These are phyloP conservation scores for Lentinula novae-zelandiae DNA, from an alignment of 1,284 basidiomycete genomes.

Conservation along the genomic window DNA sequence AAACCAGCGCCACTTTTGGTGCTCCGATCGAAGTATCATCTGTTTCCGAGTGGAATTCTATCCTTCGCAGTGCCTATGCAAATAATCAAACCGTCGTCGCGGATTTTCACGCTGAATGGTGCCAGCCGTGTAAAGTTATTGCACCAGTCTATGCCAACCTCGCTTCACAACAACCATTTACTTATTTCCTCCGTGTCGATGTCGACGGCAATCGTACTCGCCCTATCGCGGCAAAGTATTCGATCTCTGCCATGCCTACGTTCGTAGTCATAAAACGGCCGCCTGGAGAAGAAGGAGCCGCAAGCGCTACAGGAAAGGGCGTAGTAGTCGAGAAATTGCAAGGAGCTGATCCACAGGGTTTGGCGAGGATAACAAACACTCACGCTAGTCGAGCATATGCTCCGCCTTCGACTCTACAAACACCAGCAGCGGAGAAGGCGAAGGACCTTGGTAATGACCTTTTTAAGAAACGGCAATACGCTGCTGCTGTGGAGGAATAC, in stretches of 20 bases:
- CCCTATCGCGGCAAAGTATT: slow-evolving; percentile 22
- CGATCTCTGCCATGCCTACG: slow-evolving; percentile 23
- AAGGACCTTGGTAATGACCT: slow-evolving; percentile 21
- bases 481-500: slow-evolving; percentile 18
- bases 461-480: slow-evolving; percentile 19
- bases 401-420: slow-evolving; percentile 16
- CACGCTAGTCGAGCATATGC: slow-evolving; percentile 20
- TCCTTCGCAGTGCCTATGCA: slow-evolving; percentile 17
- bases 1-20: not conserved
- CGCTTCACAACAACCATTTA: slow-evolving; percentile 19
- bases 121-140: slow-evolving; percentile 23
- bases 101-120: slow-evolving; percentile 24
- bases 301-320: slow-evolving; percentile 2
- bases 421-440: slow-evolving; percentile 19
- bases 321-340: slow-evolving; percentile 15
- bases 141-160: slow-evolving; percentile 19
- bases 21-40: slow-evolving; percentile 19
- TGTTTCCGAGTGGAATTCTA: slow-evolving; percentile 23
- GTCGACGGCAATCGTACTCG: slow-evolving; percentile 17
- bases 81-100: slow-evolving; percentile 20
- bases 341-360: slow-evolving; percentile 21
- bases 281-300: slow-evolving; percentile 9
- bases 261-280: slow-evolving; percentile 20
- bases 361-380: slow-evolving; percentile 14
- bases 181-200: slow-evolving; percentile 23